Evolutionary conservation across 2,329 filamentous ascomycete genomes (phyloP).

Genomic region (Colletotrichum incanum): DNA sequence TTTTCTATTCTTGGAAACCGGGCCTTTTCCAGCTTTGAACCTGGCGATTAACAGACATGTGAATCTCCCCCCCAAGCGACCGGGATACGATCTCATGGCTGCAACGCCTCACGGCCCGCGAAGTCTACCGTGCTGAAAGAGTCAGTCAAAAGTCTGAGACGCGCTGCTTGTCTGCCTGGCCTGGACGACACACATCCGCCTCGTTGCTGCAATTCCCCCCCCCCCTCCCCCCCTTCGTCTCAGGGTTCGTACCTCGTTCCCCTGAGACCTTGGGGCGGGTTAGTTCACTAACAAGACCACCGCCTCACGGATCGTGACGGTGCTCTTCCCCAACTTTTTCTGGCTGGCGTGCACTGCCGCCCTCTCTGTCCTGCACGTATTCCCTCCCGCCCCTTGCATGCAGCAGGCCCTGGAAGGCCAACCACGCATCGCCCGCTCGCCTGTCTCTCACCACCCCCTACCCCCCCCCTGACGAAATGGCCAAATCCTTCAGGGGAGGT

Average conservation of each 20-base stretch:
- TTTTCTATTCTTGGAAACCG: conserved; percentile 35
- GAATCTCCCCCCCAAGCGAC: neutral
- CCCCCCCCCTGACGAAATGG: neutral
- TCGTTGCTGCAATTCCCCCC: neutral
- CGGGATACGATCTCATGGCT: neutral
- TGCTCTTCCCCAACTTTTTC: neutral
- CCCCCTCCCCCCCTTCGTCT: neutral
- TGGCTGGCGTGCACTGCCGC: neutral
- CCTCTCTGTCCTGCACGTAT: neutral
- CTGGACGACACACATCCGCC: neutral
- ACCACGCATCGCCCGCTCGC: neutral
- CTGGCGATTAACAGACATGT: neutral
- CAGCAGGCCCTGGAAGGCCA: neutral
- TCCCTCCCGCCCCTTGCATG: conserved; percentile 7
- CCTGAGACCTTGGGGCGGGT: neutral
- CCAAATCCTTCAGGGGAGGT: neutral
- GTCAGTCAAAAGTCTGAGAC: neutral
- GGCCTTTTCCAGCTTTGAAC: neutral
- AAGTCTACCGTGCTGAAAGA: neutral
- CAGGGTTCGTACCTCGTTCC: neutral
- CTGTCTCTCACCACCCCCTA: neutral
- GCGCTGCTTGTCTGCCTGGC: neutral
- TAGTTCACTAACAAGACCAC: neutral
- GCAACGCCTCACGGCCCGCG: no score
- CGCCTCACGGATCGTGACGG: neutral